Conservation (phyloP, 2,329 filamentous ascomycete species). For the Cladosporium austrohemisphaericum region DNA sequence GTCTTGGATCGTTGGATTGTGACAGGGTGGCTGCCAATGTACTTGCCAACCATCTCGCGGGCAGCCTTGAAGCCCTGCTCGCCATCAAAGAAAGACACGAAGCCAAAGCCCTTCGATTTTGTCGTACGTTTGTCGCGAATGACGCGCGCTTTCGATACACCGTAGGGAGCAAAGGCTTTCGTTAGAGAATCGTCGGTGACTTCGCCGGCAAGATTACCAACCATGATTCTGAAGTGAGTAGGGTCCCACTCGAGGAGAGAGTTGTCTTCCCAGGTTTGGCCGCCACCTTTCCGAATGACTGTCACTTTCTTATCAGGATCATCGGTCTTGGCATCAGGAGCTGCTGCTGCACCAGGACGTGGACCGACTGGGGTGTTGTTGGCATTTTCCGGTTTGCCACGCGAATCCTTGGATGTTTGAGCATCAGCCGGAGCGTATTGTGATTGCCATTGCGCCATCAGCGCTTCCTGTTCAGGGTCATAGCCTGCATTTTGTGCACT, state of each 20-base stretch:
- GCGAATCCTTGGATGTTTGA: background rate
- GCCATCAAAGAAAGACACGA: constrained; percentile 90
- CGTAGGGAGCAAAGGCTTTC: constrained; percentile 91
- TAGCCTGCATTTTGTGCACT: constrained; percentile 37
- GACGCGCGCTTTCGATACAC: constrained; percentile 87
- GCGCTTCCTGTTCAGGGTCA: constrained; percentile 80
- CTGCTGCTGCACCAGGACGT: background rate
- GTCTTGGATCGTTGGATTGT: constrained; percentile 79
- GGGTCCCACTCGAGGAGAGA: constrained; percentile 94
- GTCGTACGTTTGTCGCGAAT: constrained; percentile 93
- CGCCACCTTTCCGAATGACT: constrained; percentile 81
- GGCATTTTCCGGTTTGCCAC: constrained; percentile 12
- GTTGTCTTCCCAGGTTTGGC: constrained; percentile 87
- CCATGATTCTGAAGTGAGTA: constrained; percentile 87
- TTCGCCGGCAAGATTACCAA: constrained; percentile 94
- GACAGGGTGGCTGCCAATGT: constrained; percentile 92
- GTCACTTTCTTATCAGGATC: constrained; percentile 61
- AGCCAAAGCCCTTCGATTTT: constrained; percentile 94
- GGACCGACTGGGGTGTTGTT: constrained; percentile 8
- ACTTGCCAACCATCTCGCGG: constrained; percentile 98
- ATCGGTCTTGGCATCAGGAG: constrained; percentile 23
- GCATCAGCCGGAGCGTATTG: constrained; percentile 14
- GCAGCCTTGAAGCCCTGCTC: constrained; percentile 96
- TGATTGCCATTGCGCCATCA: constrained; percentile 92
- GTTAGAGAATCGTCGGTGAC: constrained; percentile 93